phyloP scores from a whole-genome alignment of 176 grass and related monocot genomes.

The Thinopyrum elongatum region DNA sequence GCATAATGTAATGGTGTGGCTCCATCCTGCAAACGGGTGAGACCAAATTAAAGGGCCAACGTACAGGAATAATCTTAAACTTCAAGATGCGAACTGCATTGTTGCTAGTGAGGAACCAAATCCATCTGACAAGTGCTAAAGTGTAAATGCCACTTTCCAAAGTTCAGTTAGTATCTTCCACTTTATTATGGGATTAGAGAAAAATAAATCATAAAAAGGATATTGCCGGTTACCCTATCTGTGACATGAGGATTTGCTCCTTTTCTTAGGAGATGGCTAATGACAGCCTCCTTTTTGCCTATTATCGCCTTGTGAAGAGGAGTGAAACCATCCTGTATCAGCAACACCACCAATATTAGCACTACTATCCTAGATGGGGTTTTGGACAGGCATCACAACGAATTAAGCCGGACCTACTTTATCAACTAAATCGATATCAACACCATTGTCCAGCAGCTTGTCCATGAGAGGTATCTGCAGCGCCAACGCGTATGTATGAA shows the following conservation, averaged over 20 bases:
- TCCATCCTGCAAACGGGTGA: constrained; percentile 55
- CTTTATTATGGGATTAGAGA: not conserved
- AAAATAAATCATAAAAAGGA: not conserved
- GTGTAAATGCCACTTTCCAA: not conserved
- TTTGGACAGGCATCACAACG: not conserved
- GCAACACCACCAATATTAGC: constrained; percentile 10
- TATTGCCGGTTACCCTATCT: constrained; percentile 54
- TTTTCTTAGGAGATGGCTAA: constrained; percentile 89
- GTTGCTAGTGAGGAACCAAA: not conserved
- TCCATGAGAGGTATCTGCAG: constrained; percentile 91
- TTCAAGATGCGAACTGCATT: not conserved
- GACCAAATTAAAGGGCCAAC: constrained; percentile 8
- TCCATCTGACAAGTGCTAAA: not conserved
- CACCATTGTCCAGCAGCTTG: constrained; percentile 62
- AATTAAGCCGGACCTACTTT: not conserved
- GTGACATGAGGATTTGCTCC: constrained; percentile 80
- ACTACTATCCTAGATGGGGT: not conserved
- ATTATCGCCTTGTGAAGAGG: constrained; percentile 81
- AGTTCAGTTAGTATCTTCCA: not conserved
- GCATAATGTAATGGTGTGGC: constrained; percentile 83
- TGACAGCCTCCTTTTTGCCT: constrained; percentile 94
- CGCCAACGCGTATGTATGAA: constrained; percentile 66
- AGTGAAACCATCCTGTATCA: constrained; percentile 78
- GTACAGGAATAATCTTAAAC: not conserved
- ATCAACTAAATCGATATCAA: constrained; percentile 65